Conservation (phyloP, 2,329 filamentous ascomycete genomes). For the Colletotrichum musicola region DNA sequence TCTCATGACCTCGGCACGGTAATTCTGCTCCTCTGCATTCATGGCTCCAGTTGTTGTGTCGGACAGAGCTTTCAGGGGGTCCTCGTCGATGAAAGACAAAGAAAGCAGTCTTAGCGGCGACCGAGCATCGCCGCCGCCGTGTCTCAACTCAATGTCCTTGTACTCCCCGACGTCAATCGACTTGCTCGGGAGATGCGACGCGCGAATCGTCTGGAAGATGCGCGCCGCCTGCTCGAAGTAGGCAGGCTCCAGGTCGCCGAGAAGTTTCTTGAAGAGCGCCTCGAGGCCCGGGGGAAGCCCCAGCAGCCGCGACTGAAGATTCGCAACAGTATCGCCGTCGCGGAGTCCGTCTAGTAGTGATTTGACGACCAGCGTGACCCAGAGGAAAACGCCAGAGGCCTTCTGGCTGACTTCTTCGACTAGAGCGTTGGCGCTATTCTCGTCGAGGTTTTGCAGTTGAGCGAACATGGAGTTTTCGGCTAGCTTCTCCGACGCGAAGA, state of each 20-base stretch:
- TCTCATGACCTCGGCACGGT: not conserved
- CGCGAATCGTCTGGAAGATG: not conserved
- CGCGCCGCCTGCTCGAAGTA: conserved; percentile 9
- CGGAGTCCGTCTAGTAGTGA: conserved; percentile 34
- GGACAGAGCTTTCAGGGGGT: not conserved
- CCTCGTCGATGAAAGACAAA: conserved; percentile 6
- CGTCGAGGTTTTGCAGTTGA: not conserved
- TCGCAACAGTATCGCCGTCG: conserved; percentile 20
- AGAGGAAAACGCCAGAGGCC: conserved; percentile 41
- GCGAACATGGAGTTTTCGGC: not conserved
- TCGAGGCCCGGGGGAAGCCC: conserved; percentile 37
- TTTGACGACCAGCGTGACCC: conserved; percentile 39
- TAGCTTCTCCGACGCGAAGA: conserved; percentile 25
- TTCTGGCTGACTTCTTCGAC: conserved; percentile 29
- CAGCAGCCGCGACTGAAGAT: conserved; percentile 28
- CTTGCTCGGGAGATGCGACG: not conserved
- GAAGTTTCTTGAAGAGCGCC: conserved; percentile 34
- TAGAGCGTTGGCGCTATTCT: not conserved
- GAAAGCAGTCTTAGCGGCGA: not conserved
- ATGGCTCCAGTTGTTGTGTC: not conserved
- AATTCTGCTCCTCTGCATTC: not conserved
- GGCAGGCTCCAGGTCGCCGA: conserved; percentile 10
- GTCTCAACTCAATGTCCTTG: not conserved
- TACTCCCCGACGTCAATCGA: not conserved
- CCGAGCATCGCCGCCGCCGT: not conserved